Evolutionary conservation across 257 asterid genomes (phyloP).

Genomic region (Solanum chiquidenum): DNA sequence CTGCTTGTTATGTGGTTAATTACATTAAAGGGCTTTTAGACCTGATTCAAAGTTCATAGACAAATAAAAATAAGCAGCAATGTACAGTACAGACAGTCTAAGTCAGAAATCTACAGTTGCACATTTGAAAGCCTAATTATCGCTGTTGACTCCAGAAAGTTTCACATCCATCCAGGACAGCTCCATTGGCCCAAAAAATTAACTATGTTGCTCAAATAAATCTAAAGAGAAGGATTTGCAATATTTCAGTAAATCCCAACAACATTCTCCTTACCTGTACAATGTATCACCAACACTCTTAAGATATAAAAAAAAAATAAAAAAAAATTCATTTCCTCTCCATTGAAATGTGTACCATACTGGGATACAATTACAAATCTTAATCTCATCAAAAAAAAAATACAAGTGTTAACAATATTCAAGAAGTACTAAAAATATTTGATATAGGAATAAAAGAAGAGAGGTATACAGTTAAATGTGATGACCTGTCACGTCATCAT

Average conservation of each 20-base stretch:
- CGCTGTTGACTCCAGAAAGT: background rate
- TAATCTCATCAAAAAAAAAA: background rate
- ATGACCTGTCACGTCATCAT: background rate
- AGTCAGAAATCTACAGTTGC: background rate
- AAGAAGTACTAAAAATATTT: background rate
- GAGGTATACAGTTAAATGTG: background rate
- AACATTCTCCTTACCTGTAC: background rate
- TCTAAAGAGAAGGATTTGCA: background rate
- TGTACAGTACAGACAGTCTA: background rate
- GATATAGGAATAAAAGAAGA: background rate
- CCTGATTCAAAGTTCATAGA: background rate
- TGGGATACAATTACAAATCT: background rate
- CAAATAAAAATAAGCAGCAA: background rate
- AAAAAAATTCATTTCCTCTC: background rate
- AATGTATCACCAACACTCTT: background rate
- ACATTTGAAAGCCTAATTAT: background rate
- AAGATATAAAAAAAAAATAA: background rate
- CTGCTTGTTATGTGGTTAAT: background rate
- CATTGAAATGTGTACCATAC: background rate
- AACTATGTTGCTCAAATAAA: background rate
- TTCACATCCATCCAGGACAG: background rate
- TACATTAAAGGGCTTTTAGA: background rate
- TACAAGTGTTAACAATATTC: background rate
- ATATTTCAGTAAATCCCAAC: background rate
- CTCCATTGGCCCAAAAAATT: background rate